Base-by-base conservation (phyloP, 139 green algal genomes). In the Nannochloris sp. region DNA sequence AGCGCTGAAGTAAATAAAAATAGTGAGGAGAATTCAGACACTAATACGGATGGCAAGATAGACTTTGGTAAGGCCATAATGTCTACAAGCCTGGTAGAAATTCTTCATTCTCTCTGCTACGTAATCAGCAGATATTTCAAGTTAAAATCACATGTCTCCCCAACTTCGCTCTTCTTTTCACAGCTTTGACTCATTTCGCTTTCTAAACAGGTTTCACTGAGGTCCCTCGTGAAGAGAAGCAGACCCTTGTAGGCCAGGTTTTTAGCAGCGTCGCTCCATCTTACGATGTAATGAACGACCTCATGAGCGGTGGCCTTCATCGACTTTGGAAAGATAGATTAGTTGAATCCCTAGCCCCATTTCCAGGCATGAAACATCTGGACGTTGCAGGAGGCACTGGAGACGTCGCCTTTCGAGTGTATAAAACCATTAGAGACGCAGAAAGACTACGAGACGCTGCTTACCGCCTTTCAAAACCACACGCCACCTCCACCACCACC, bases 231-330 rank as follows among this genome's bases (percentile, higher is more conserved):
- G 76, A 72, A 6, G 62, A 85, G 19, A 78, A 78, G 58, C 33
- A 70, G 36, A 56, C 14, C 6, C 59, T 78, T 30, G 90, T 99
- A 3, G 77, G 79, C 1, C 65, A 89, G 29, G 90, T 99, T 6
- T 99, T 99, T 67, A 78, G 71, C 56, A 90, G 61, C 42, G 95
- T 99, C 35, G 91, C 94, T 0, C 63, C 67, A 4, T 88, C 72
- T 6, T 99, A 99, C 39, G 95, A 99, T 63, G 55, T 95, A 4
- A 99, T 99, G 95, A 99, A 99, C 59, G 95, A 99, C 76, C 67
- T 97, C 9, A 99, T 99, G 95, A 97, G 88, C 60, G 88, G 72
- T 2, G 93, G 93, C 19, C 36, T 98, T 72, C 95, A 99, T 70
- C 75, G 95, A 2, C 54, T 96, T 24, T 99, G 95, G 95, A 99